Percentiles rank a stretch among this genome's conserved stretches.
Evolutionary conservation across 2,329 filamentous ascomycete genomes (phyloP).

Genomic region (Arthrobotrys sphaeroides): DNA sequence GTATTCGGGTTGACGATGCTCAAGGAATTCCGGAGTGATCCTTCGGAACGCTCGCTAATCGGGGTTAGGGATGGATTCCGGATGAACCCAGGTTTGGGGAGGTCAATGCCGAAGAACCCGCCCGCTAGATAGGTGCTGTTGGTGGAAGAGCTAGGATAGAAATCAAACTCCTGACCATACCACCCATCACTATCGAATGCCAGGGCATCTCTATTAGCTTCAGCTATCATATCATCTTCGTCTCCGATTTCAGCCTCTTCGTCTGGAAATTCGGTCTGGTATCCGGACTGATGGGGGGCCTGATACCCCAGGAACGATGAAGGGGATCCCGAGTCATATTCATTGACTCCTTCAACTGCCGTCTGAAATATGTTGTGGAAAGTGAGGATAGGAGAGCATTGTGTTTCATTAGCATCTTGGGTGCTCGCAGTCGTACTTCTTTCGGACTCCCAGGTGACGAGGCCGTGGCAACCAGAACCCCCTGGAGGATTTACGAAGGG

Average conservation of each 20-base stretch:
- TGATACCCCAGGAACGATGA: conserved; percentile 59
- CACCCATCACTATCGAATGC: conserved; percentile 92
- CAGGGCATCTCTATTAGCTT: conserved; percentile 90
- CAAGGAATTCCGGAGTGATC: conserved; percentile 46
- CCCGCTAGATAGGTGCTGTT: conserved; percentile 47
- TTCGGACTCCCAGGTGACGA: not conserved
- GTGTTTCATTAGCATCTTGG: not conserved
- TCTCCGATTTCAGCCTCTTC: conserved; percentile 73
- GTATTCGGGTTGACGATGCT: conserved; percentile 39
- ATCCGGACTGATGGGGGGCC: conserved; percentile 57
- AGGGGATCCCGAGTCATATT: conserved; percentile 59
- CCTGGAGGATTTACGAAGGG: conserved; percentile 45
- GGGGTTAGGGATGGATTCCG: conserved; percentile 47
- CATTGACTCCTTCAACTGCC: conserved; percentile 62
- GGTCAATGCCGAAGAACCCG: conserved; percentile 48
- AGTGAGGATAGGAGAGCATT: conserved; percentile 53
- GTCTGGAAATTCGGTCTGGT: conserved; percentile 64
- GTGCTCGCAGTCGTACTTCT: not conserved
- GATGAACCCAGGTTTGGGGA: conserved; percentile 46
- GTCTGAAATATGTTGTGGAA: conserved; percentile 59
- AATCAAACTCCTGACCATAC: conserved; percentile 96
- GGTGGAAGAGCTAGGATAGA: conserved; percentile 75
- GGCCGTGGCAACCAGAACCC: not conserved
- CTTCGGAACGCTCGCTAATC: conserved; percentile 47
- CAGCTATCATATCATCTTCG: conserved; percentile 92